Conservation (phyloP, 2,329 filamentous ascomycete genomes). For the Exophiala dermatitidis region DNA sequence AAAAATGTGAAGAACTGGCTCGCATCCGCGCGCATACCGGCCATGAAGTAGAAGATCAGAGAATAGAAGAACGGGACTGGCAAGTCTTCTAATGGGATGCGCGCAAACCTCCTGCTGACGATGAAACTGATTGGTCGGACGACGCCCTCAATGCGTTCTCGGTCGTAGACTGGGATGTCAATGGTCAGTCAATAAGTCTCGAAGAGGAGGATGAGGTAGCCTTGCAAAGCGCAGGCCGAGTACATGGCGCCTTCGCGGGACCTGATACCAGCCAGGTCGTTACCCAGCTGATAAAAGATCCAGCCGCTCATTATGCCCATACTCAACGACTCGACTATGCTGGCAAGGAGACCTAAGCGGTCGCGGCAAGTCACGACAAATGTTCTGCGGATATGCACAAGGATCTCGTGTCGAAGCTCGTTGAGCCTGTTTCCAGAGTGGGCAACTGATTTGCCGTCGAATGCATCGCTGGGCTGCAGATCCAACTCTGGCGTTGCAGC, state of each 20-base stretch:
- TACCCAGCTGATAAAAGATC: slow-evolving; percentile 60
- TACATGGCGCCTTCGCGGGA: slow-evolving; percentile 68
- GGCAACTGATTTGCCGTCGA: slow-evolving; percentile 1
- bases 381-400: slow-evolving; percentile 60
- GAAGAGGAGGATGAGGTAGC: slow-evolving; percentile 68
- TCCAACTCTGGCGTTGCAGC: not conserved
- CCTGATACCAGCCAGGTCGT: slow-evolving; percentile 63
- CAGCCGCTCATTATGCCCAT: slow-evolving; percentile 69
- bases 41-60: slow-evolving; percentile 70
- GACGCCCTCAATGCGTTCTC: slow-evolving; percentile 66
- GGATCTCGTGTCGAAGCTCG: slow-evolving; percentile 3
- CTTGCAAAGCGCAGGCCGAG: slow-evolving; percentile 63
- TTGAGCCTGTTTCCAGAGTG: slow-evolving; percentile 1
- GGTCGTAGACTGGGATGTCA: slow-evolving; percentile 69
- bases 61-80: slow-evolving; percentile 66
- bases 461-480: not conserved
- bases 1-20: slow-evolving; percentile 67
- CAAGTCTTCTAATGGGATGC: slow-evolving; percentile 63
- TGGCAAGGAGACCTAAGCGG: slow-evolving; percentile 65
- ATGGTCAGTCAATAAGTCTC: slow-evolving; percentile 68
- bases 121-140: slow-evolving; percentile 64
- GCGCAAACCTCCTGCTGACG: slow-evolving; percentile 60
- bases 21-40: slow-evolving; percentile 59
- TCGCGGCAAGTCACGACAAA: slow-evolving; percentile 68
- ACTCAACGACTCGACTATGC: slow-evolving; percentile 59